Percentiles rank a stretch among this genome's conserved stretches.
Evolutionary conservation across 495 filamentous ascomycete genomes (phyloP).

Genomic region (Aspergillus homomorphus): DNA sequence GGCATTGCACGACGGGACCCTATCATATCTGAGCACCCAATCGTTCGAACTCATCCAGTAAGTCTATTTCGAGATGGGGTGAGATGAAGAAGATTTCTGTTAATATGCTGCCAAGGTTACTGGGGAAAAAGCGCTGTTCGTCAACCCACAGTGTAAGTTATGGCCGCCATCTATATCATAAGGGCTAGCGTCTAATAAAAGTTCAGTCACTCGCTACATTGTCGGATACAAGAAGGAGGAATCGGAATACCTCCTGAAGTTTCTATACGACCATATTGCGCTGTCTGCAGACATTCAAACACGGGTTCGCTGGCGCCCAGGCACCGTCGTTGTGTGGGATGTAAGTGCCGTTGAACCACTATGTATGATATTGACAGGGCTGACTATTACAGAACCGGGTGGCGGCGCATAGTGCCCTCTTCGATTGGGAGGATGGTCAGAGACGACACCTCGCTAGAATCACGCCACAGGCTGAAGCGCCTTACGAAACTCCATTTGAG

Average conservation of each 20-base stretch:
- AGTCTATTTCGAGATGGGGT: constrained; percentile 10
- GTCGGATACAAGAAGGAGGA: constrained; percentile 68
- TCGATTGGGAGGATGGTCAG: constrained; percentile 79
- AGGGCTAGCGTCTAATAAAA: constrained; percentile 4
- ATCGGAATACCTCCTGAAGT: constrained; percentile 61
- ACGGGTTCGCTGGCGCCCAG: constrained; percentile 55
- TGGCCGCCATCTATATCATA: neutral
- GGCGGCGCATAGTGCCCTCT: constrained; percentile 70
- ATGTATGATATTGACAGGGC: neutral
- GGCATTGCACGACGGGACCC: constrained; percentile 55
- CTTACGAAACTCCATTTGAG: constrained; percentile 58
- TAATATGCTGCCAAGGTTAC: constrained; percentile 28
- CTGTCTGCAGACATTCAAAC: constrained; percentile 56
- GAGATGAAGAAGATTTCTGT: neutral
- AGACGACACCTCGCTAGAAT: constrained; percentile 78
- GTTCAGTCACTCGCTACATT: constrained; percentile 54
- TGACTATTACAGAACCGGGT: constrained; percentile 59
- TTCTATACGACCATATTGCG: constrained; percentile 63
- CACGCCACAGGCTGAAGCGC: constrained; percentile 78
- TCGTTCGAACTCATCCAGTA: constrained; percentile 61
- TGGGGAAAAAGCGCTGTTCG: constrained; percentile 78
- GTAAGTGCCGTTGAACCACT: constrained; percentile 25
- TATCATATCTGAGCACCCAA: constrained; percentile 53
- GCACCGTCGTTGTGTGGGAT: constrained; percentile 64
- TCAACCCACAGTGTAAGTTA: constrained; percentile 79